Evolutionary conservation across 306 rosid species (phyloP).

Genomic region (Spatholobus suberectus): DNA sequence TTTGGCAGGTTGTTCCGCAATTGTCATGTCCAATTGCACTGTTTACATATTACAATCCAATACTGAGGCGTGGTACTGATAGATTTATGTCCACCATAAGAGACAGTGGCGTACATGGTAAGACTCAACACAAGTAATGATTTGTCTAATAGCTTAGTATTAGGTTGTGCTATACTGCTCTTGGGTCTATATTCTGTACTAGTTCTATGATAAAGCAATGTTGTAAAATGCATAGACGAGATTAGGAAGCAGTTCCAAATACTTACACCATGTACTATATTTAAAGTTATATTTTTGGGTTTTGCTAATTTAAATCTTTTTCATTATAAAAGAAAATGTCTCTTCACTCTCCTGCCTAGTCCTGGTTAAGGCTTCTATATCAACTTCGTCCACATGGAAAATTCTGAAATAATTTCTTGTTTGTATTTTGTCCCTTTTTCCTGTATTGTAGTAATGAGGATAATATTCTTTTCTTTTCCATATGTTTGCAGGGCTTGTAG

Average conservation of each 20-base stretch:
- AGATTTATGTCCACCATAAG: conserved; percentile 74
- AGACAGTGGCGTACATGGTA: conserved; percentile 84
- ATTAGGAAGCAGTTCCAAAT: conserved; percentile 17
- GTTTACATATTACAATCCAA: conserved; percentile 89
- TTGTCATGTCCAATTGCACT: conserved; percentile 86
- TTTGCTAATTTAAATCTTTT: conserved; percentile 12
- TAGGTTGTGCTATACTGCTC: background rate
- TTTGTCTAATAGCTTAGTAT: conserved; percentile 29
- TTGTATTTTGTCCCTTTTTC: background rate
- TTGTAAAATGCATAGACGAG: conserved; percentile 14
- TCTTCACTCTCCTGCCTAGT: conserved; percentile 27
- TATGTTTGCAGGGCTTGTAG: conserved; percentile 77
- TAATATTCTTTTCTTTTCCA: background rate
- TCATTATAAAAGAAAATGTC: conserved; percentile 28
- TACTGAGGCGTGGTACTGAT: conserved; percentile 81
- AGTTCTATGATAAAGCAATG: background rate
- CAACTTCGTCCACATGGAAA: background rate
- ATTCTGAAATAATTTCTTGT: background rate
- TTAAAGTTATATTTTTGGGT: background rate
- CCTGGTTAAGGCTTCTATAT: conserved; percentile 13
- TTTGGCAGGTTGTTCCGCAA: conserved; percentile 80
- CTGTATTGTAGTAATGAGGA: conserved; percentile 11
- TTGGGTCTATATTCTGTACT: conserved; percentile 7
- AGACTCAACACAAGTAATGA: conserved; percentile 34
- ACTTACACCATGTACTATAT: conserved; percentile 10